Conservation (phyloP, 164 flowering plant species). For the Piper betle region DNA sequence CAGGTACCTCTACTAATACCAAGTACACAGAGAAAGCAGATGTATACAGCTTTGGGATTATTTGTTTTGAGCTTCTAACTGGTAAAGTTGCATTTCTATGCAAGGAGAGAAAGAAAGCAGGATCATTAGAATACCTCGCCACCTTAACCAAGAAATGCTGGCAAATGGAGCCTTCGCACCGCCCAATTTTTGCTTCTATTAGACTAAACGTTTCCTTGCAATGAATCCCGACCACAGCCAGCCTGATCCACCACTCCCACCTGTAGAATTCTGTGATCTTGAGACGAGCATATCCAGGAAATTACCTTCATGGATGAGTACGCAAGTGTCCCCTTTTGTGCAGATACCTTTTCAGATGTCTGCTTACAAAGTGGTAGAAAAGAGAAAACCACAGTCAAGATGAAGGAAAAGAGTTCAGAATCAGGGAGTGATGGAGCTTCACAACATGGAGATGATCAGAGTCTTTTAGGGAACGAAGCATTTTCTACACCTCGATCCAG, state of each 20-base stretch:
- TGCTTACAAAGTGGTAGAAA: constrained; percentile 47
- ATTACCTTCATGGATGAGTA: constrained; percentile 18
- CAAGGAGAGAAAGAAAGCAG: constrained; percentile 80
- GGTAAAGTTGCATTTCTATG: constrained; percentile 88
- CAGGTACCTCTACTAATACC: constrained; percentile 9
- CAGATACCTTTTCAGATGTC: constrained; percentile 85
- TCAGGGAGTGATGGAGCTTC: constrained; percentile 62
- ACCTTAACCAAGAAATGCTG: constrained; percentile 72
- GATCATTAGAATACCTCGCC: constrained; percentile 54
- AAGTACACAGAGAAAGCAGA: constrained; percentile 72
- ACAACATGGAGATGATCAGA: constrained; percentile 32
- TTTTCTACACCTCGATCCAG: constrained; percentile 6
- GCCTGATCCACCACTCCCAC: constrained; percentile 37
- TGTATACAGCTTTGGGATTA: constrained; percentile 86
- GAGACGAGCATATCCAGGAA: constrained; percentile 37
- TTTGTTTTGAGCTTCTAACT: constrained; percentile 71
- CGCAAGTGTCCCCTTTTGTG: constrained; percentile 22
- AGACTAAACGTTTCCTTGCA: constrained; percentile 49
- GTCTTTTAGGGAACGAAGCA: constrained; percentile 26
- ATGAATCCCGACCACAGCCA: constrained; percentile 55
- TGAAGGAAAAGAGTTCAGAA: constrained; percentile 34
- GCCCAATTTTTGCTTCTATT: constrained; percentile 78
- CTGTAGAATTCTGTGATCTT: constrained; percentile 48
- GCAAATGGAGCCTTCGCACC: constrained; percentile 55
- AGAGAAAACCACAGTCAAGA: constrained; percentile 25